Evolutionary conservation across 140 eudicot genomes (phyloP).

Genomic region (Senecio squalidus): DNA sequence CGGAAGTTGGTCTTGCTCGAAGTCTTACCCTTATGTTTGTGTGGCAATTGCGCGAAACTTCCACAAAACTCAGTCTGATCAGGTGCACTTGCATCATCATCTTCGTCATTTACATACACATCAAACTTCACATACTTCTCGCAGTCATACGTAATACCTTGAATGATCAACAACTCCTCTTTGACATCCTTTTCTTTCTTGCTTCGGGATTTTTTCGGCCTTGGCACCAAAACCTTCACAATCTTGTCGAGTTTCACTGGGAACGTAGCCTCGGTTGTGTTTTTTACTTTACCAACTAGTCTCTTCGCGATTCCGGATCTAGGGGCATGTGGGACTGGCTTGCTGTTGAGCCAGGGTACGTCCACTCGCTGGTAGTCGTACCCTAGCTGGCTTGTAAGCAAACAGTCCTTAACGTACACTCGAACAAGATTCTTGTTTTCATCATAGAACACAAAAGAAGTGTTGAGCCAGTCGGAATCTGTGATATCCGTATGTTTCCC

Average conservation of each 20-base stretch:
- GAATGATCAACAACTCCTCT: constrained; percentile 4
- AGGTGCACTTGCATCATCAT: constrained; percentile 41
- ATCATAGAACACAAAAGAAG: constrained; percentile 9
- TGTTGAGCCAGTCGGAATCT: neutral
- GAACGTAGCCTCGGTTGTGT: neutral
- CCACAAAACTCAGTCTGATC: constrained; percentile 5
- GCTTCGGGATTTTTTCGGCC: constrained; percentile 6
- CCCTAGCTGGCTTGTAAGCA: neutral
- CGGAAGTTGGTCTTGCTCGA: neutral
- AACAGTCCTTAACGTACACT: constrained; percentile 4
- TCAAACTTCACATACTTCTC: constrained; percentile 7
- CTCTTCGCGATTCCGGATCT: neutral
- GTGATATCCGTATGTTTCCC: neutral
- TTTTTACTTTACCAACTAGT: neutral
- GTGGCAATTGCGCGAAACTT: constrained; percentile 8
- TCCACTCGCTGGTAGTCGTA: neutral
- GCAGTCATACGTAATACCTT: neutral
- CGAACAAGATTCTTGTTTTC: constrained; percentile 15
- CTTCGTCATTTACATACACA: constrained; percentile 39
- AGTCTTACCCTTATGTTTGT: neutral
- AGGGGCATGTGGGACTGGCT: constrained; percentile 1
- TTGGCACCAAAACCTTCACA: constrained; percentile 5
- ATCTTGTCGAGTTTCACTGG: constrained; percentile 4
- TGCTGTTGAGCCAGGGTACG: neutral
- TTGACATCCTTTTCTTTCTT: constrained; percentile 1